These are phyloP conservation scores for Penicillium expansum DNA, from an alignment of 2,329 filamentous ascomycete species.

Conservation along the genomic window DNA sequence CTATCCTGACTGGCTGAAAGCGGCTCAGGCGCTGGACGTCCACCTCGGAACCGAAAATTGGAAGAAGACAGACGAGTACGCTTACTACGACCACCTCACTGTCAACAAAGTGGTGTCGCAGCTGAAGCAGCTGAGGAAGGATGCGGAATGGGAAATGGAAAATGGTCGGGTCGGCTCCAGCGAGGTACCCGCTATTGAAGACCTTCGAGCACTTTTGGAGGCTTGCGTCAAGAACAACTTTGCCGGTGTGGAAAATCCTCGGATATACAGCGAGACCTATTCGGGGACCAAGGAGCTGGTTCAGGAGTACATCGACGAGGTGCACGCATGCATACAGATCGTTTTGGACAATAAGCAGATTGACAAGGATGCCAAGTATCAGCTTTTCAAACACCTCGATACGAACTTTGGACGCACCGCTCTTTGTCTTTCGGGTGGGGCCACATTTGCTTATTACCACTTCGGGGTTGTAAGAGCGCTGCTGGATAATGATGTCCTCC, in stretches of 20 bases:
- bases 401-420: slow-evolving; percentile 92
- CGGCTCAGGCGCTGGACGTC: slow-evolving; percentile 73
- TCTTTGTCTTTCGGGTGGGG: slow-evolving; percentile 87
- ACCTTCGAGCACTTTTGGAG: slow-evolving; percentile 74
- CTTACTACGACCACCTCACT: slow-evolving; percentile 85
- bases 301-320: slow-evolving; percentile 82
- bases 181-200: slow-evolving; percentile 61
- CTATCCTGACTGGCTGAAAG: slow-evolving; percentile 80
- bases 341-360: slow-evolving; percentile 67
- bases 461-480: slow-evolving; percentile 89
- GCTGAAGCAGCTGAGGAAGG: slow-evolving; percentile 52
- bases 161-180: slow-evolving; percentile 20
- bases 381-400: slow-evolving; percentile 80
- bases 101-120: slow-evolving; percentile 74
- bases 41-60: slow-evolving; percentile 69
- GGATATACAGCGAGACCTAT: slow-evolving; percentile 96
- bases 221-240: slow-evolving; percentile 98
- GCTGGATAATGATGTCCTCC: slow-evolving; percentile 78
- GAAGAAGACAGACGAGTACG: slow-evolving; percentile 56
- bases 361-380: slow-evolving; percentile 68
- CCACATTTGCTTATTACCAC: slow-evolving; percentile 95
- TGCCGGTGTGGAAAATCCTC: slow-evolving; percentile 86
- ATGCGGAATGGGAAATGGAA: slow-evolving; percentile 40
- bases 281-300: slow-evolving; percentile 95
- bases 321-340: slow-evolving; percentile 58